These are phyloP conservation scores for Lactarius indigo DNA, from an alignment of 768 basidiomycete species.

Conservation along the genomic window DNA sequence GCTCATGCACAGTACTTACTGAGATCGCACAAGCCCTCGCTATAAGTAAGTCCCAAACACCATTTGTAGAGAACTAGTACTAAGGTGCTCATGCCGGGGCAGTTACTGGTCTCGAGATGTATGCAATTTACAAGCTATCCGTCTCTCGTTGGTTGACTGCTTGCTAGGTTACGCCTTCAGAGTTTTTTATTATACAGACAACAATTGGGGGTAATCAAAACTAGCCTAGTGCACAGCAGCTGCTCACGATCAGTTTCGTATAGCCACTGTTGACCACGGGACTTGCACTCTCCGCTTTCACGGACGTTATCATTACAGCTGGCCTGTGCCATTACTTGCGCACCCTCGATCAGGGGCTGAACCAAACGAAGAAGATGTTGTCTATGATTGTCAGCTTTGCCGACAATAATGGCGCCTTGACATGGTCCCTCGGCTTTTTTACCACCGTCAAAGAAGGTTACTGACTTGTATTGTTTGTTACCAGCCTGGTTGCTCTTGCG, in stretches of 20 bases:
- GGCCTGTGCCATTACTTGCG: slow-evolving; percentile 23
- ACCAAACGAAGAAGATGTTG: slow-evolving; percentile 15
- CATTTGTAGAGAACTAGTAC: not conserved
- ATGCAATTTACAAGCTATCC: not conserved
- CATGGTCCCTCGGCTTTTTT: slow-evolving; percentile 8
- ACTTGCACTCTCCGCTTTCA: slow-evolving; percentile 14
- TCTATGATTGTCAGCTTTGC: slow-evolving; percentile 15
- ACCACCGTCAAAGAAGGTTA: not conserved
- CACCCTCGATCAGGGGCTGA: slow-evolving; percentile 11
- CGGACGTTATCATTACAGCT: slow-evolving; percentile 13
- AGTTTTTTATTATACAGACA: not conserved
- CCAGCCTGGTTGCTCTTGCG: slow-evolving; percentile 15
- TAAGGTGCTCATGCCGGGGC: not conserved
- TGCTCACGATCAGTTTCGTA: not conserved
- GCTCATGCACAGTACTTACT: not conserved
- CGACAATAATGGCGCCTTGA: slow-evolving; percentile 18
- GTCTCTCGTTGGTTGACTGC: not conserved
- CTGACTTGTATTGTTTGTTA: not conserved
- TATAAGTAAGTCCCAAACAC: not conserved
- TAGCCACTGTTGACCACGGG: slow-evolving; percentile 12
- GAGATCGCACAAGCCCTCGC: slow-evolving; percentile 1
- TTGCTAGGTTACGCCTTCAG: not conserved
- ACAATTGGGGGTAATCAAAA: slow-evolving; percentile 4
- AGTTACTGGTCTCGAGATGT: slow-evolving; percentile 8
- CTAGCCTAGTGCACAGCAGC: not conserved